A percentile compares a stretch with the other conserved stretches of the same genome.
Evolutionary conservation across 2,329 filamentous ascomycete species (phyloP).

Genomic region (Cercospora nicotianae): DNA sequence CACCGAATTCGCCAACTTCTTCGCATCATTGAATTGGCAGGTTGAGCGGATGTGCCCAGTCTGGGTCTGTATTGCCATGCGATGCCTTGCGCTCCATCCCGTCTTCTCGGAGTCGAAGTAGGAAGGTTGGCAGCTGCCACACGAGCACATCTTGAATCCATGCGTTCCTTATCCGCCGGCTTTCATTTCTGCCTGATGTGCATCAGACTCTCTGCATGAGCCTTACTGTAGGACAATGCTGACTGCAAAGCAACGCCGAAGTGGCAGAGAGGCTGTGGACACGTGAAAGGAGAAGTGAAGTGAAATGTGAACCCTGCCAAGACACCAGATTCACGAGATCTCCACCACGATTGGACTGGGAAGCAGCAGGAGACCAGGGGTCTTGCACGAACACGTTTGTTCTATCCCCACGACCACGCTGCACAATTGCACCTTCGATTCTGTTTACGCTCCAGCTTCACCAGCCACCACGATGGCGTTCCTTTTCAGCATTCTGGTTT

Average conservation of each 20-base stretch:
- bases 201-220: not conserved
- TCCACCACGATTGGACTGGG: not conserved
- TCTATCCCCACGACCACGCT: not conserved
- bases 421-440: conserved; percentile 14
- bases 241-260: not conserved
- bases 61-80: not conserved
- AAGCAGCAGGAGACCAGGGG: conserved; percentile 2
- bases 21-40: not conserved
- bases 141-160: not conserved
- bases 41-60: not conserved
- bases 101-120: not conserved
- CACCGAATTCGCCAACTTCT: not conserved
- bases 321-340: conserved; percentile 9
- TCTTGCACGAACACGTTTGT: conserved; percentile 12
- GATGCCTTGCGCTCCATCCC: not conserved
- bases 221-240: not conserved
- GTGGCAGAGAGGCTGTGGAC: not conserved
- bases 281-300: conserved; percentile 17
- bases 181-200: not conserved
- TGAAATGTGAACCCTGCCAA: conserved; percentile 9
- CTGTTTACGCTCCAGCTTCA: not conserved
- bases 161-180: not conserved
- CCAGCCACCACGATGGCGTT: conserved; percentile 33
- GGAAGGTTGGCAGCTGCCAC: not conserved
- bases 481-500: conserved; percentile 42